Base-by-base conservation (phyloP, 2,329 filamentous ascomycete species). In the Trichophyton simii region DNA sequence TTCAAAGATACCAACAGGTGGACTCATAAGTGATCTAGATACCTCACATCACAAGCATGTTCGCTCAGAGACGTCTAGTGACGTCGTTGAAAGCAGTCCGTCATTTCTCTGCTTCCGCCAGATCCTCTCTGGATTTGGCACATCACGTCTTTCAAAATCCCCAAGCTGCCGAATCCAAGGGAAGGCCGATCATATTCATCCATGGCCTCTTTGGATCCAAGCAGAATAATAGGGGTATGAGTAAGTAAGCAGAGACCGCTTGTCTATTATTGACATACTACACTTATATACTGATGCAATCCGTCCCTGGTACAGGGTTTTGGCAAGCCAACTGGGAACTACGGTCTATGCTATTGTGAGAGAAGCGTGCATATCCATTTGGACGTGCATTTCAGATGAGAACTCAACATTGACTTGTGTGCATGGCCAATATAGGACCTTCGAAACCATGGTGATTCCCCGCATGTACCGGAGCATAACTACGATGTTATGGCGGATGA, bases 131-230 rank as follows among this genome's bases (percentile, higher is more conserved):
- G 5, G 41, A 63, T 15, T 57, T 64, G 3, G 61, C 58, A 4
- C 58, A 63, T 31, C 61, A 64, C 38, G 57, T 58, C 5, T 63
- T 42, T 28, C 42, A 60, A 15, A 52, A 55, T 2, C 58, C 36
- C n/a, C 38, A 36, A 15, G 1, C 63, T 7, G 42, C 52, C 22
- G 13, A 7, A 34, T 4, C 50, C 50, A 61, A 41, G 20, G 48
- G 38, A n/a, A 54, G 42, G 9, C 63, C 91, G 1, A 88, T 96
- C 64, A 76, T 96, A 62, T 87, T 96, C 66, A 83, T 96, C 68
- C 91, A 96, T 72, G 91, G 91, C 1, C 80, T 96, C 11, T 96
- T 96, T 69, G 91, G 91, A 25, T 95, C 89, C 58, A 95, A 94
- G 59, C 66, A 89, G 78, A 96, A 96, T 73, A 95, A 96, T 72